Evolutionary conservation across 495 filamentous ascomycete genomes (phyloP), one percentile per base, ranked within the genome.

Genomic region (Podospora australis): DNA sequence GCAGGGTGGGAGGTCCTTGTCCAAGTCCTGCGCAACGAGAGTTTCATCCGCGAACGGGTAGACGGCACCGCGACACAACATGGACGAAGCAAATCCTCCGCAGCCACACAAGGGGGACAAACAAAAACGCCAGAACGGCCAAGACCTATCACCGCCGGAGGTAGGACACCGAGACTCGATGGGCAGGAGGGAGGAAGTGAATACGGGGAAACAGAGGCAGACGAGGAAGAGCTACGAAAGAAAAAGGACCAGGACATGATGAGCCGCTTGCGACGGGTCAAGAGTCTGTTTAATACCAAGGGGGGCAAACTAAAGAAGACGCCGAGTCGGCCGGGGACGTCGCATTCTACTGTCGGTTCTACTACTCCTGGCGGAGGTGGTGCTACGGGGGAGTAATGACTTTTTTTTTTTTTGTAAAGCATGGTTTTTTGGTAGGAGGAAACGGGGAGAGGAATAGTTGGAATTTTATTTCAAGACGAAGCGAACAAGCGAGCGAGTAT

Each of bases 211-310:
- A 50, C 14, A 13, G 54, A 28, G 2, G 62, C 48, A 10, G 72
- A 71, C 39, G 70, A 67, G 16, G 66, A 67, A 40, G 66, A 54
- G 51, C 57, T 56, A 22, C 60, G 70, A 42, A 74, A 73, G 48
- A 71, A 63, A 36, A 78, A 78, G 63, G 77, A 79, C 34, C 74
- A 74, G 54, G 72, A 71, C 52, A 59, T 78, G 43, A 79, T 76
- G 73, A 69, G 71, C 24, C 57, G 73, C 36, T 54, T 80, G 51
- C 66, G 73, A 53, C 66, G 70, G 50, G 74, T 81, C 13, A 81
- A 80, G 64, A 78, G 70, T 41, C 53, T 79, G 41, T 81, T 81
- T 50, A 73, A 79, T 50, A 70, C 70, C 9, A 80, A 78, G 17
- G 59, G 63, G 14, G 70, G 65, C 50, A 78, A 71, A 56, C 44